Evolutionary conservation across 2,329 filamentous ascomycete species (phyloP).

Genomic region (Epicoccum nigrum): DNA sequence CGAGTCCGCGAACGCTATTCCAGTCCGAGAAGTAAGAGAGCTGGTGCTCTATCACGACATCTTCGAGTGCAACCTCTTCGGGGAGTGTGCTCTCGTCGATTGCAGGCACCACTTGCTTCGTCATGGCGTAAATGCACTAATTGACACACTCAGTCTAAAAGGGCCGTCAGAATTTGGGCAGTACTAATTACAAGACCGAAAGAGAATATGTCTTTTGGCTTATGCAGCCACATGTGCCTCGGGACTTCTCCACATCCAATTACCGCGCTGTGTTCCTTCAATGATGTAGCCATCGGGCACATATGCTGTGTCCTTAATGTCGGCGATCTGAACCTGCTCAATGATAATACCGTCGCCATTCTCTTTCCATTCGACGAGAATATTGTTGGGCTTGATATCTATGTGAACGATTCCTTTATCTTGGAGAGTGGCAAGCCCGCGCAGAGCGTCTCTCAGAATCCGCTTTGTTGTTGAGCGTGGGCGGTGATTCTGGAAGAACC

Average conservation of each 20-base stretch:
- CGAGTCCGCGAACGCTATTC: slow-evolving; percentile 30
- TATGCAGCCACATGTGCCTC: slow-evolving; percentile 53
- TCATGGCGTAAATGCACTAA: background rate
- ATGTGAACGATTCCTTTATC: slow-evolving; percentile 25
- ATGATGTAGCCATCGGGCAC: slow-evolving; percentile 48
- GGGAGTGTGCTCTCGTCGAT: background rate
- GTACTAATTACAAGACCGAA: slow-evolving; percentile 52
- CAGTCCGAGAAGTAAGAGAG: slow-evolving; percentile 57
- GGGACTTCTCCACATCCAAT: slow-evolving; percentile 55
- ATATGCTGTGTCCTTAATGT: slow-evolving; percentile 51
- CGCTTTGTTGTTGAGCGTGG: slow-evolving; percentile 48
- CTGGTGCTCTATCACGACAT: slow-evolving; percentile 48
- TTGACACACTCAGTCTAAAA: background rate
- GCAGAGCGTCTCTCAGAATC: slow-evolving; percentile 46
- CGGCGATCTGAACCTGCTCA: slow-evolving; percentile 50
- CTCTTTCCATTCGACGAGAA: slow-evolving; percentile 51
- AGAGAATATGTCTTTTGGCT: slow-evolving; percentile 54
- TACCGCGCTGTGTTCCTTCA: slow-evolving; percentile 48
- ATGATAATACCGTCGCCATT: slow-evolving; percentile 34
- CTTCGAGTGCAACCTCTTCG: background rate
- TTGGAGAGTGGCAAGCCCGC: slow-evolving; percentile 15
- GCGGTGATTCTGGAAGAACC: slow-evolving; percentile 51
- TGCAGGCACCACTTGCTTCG: background rate
- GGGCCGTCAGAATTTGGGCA: background rate
- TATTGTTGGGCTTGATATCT: slow-evolving; percentile 55